phyloP scores from a whole-genome alignment of 2,329 filamentous ascomycete genomes.

The Paraphaeosphaeria sporulosa region DNA sequence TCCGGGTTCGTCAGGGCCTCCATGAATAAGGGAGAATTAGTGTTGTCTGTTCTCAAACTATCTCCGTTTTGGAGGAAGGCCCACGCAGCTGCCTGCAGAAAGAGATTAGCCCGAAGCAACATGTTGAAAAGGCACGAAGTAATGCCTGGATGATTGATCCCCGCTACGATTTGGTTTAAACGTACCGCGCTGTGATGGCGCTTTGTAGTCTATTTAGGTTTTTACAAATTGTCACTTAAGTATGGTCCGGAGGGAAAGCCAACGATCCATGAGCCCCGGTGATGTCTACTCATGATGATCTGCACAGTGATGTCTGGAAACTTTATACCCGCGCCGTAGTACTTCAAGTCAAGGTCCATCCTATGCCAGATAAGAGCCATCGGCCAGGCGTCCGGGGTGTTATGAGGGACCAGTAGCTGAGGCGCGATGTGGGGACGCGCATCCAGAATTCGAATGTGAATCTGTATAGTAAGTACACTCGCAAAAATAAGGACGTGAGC shows the following conservation, averaged over 20 bases:
- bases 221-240: neutral
- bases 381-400: constrained; percentile 5
- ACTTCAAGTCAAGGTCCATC: neutral
- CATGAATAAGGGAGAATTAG: neutral
- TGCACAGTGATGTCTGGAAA: neutral
- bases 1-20: constrained; percentile 9
- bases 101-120: neutral
- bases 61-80: neutral
- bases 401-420: constrained; percentile 5
- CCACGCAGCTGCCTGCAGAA: neutral
- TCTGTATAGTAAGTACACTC: neutral
- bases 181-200: neutral
- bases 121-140: neutral
- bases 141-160: neutral
- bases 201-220: neutral
- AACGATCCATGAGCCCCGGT: constrained; percentile 1
- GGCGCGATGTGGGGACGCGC: constrained; percentile 8
- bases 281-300: neutral
- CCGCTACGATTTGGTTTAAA: neutral
- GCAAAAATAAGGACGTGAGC: neutral
- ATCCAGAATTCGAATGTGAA: neutral
- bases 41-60: neutral
- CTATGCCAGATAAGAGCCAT: neutral
- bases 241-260: neutral
- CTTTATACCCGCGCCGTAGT: neutral